Evolutionary conservation across 495 filamentous ascomycete species (phyloP).

Genomic region (Penicillium canariense): DNA sequence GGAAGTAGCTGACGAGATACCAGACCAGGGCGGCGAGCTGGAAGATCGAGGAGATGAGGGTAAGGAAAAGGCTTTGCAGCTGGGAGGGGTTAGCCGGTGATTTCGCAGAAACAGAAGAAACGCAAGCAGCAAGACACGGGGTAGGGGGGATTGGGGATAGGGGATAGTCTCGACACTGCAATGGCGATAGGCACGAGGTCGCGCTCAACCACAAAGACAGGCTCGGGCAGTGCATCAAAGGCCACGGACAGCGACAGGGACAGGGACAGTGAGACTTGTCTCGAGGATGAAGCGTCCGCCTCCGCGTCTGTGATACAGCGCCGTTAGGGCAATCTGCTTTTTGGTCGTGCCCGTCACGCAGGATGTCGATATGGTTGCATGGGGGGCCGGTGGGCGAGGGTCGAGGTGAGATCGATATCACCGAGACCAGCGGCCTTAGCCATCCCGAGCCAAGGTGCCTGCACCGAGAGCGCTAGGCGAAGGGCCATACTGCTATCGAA

Average conservation of each 20-base stretch:
- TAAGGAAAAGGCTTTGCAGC: constrained; percentile 78
- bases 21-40: constrained; percentile 82
- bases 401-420: constrained; percentile 23
- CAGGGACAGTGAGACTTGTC: background rate
- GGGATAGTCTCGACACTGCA: no score
- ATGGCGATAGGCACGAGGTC: no score
- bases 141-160: no score
- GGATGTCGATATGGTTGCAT: constrained; percentile 5
- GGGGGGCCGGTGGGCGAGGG: background rate
- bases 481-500: background rate
- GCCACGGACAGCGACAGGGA: background rate
- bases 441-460: no score
- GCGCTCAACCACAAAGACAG: background rate
- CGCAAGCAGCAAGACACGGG: background rate
- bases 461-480: no score
- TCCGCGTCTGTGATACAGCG: background rate
- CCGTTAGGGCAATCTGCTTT: background rate
- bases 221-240: background rate
- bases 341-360: background rate
- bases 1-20: constrained; percentile 98
- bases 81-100: constrained; percentile 35
- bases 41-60: constrained; percentile 75
- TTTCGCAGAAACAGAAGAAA: background rate
- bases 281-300: background rate
- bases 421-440: constrained; percentile 1